Evolutionary conservation across 2,329 filamentous ascomycete genomes (phyloP).

Genomic region (Zelopaecilomyces penicillatus): DNA sequence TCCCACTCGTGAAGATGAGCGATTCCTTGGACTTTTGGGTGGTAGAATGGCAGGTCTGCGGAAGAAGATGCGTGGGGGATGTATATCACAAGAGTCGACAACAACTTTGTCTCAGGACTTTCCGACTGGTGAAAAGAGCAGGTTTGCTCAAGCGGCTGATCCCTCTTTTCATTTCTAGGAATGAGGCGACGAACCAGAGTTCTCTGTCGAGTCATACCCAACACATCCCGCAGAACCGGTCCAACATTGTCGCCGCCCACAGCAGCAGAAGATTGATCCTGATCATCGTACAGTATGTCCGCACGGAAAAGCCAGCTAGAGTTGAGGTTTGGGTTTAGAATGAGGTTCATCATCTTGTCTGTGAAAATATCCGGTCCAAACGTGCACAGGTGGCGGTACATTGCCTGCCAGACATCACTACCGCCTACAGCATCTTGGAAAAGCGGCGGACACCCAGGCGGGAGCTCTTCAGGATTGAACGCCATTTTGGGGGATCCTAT

Average conservation of each 20-base stretch:
- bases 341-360: slow-evolving; percentile 62
- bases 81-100: slow-evolving; percentile 55
- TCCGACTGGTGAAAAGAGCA: slow-evolving; percentile 58
- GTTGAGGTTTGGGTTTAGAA: slow-evolving; percentile 73
- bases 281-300: slow-evolving; percentile 51
- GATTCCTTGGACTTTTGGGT: slow-evolving; percentile 66
- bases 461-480: slow-evolving; percentile 22
- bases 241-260: no score
- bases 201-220: slow-evolving; percentile 38
- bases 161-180: slow-evolving; percentile 71
- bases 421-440: slow-evolving; percentile 18
- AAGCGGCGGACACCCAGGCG: slow-evolving; percentile 16
- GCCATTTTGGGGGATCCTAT: slow-evolving; percentile 8
- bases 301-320: slow-evolving; percentile 71
- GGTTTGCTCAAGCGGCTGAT: slow-evolving; percentile 70
- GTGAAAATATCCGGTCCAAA: slow-evolving; percentile 58
- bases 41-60: slow-evolving; percentile 74
- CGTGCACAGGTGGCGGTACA: slow-evolving; percentile 48
- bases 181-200: slow-evolving; percentile 69
- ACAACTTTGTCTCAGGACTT: slow-evolving; percentile 13
- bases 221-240: slow-evolving; percentile 13
- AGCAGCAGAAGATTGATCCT: not conserved
- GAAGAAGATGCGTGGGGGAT: slow-evolving; percentile 59
- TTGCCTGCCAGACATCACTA: slow-evolving; percentile 39
- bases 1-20: slow-evolving; percentile 68